Percentiles rank a stretch among this genome's conserved stretches.
phyloP scores from a whole-genome alignment of 139 green algal genomes.

The Coelastrella sp. region DNA sequence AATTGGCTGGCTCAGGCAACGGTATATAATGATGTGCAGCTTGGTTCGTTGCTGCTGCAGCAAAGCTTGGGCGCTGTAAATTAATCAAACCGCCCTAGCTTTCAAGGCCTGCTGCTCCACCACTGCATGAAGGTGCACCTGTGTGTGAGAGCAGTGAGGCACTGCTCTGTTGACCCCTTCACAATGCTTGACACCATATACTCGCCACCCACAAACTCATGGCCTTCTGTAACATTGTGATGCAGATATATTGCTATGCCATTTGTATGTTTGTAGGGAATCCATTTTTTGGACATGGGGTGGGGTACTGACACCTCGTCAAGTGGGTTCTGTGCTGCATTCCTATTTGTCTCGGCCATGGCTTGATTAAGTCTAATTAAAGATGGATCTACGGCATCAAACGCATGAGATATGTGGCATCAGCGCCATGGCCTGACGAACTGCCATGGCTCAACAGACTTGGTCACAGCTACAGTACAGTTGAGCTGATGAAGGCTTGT shows the following conservation, averaged over 20 bases:
- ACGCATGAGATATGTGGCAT: no score
- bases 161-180: constrained; percentile 12
- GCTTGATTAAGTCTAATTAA: not conserved
- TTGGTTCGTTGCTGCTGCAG: no score
- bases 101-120: no score
- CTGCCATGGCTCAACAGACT: no score
- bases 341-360: not conserved
- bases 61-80: no score
- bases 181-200: constrained; percentile 29
- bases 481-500: no score
- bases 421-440: no score
- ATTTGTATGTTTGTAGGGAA: not conserved
- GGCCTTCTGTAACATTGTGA: not conserved
- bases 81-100: no score
- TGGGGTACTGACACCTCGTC: constrained; percentile 30
- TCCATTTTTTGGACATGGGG: constrained; percentile 27
- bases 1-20: no score
- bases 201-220: constrained; percentile 1
- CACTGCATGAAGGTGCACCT: not conserved
- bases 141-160: constrained; percentile 13
- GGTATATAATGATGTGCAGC: no score
- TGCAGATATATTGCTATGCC: constrained; percentile 4
- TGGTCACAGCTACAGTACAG: no score
- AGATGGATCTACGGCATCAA: no score
- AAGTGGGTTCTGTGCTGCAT: constrained; percentile 1